Base-by-base conservation (phyloP, 495 filamentous ascomycete genomes). In the Patellaria atrata region DNA sequence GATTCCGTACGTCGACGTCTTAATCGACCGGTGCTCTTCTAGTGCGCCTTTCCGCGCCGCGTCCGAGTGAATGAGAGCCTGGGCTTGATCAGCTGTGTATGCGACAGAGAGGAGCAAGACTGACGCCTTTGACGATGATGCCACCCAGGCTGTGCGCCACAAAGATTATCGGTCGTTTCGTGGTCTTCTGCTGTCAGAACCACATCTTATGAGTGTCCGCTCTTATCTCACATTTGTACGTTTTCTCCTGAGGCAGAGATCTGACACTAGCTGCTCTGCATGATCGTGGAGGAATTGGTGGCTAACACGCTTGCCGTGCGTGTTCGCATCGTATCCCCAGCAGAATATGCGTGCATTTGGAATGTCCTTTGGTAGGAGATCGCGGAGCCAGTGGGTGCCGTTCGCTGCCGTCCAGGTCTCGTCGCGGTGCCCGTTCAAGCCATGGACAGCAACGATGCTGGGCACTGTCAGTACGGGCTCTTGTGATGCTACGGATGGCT, bases 311-410 rank as follows among this genome's bases (percentile, higher is more conserved):
- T 33, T 38, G 25, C 37, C 30, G 30, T 50, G 48, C 19, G 53
- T 54, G 23, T 49, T 48, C 14, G 54, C 45, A 53, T 66, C 59
- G 44, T 69, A 70, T 6, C 67, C 66, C 57, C 62, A 70, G n/a
- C 50, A 63, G 26, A 61, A 38, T 26, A 70, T 53, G 20, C 67
- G 58, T 1, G 58, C 60, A 32, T 58, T 35, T 15, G 61, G 65
- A 11, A 68, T 41, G 17, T 59, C 56, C 10, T 8, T 22, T 11
- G 64, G 61, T 13, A 73, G 51, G 27, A 73, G 39, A 40, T 64
- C 62, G 20, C 51, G 51, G 23, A 67, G 63, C 68, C 67, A 71
- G 39, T 60, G 56, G 11, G 49, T 38, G 5, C 49, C 52, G 41
- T 57, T 55, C 2, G 45, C 26, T 12, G 56, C 51, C 9, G 61